Evolutionary conservation across 352 stramenopile species (phyloP), one percentile per base, ranked within the genome.

Genomic region (Thalassiosira mediterranea): DNA sequence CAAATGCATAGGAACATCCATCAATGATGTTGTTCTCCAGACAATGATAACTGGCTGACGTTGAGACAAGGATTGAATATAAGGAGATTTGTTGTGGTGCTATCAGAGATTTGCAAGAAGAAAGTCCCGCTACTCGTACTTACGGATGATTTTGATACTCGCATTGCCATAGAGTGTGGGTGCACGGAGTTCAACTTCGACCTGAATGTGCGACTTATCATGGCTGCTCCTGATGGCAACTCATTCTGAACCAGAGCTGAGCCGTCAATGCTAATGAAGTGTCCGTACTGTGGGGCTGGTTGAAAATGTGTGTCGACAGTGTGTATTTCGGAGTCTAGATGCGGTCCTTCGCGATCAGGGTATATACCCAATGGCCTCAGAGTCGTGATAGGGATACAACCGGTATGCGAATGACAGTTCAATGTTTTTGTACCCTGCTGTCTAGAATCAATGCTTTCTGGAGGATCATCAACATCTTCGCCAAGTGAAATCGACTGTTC

Each of bases 1-100:
- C 17, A 73, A 31, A 64, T 73, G 63, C 17, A 73, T 73, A 0
- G 63, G 63, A 26, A 64, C 49, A 49, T 73, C 63, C 51, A 72
- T 73, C n/a, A 62, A 56, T 15, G 32, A 47, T 7, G 51, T 65
- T 3, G 51, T 65, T 32, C 63, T 73, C 63, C 63, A 65, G 15
- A 49, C 31, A 21, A 65, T 34, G 1, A 49, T 65, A n/a, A 65
- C 26, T 37, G 49, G 15, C 0, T n/a, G 44, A 67, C 46, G 57
- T 29, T 8, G 56, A 44, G 47, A 67, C 25, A 42, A 52, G 28
- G n/a, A 4, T 67, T 5, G 40, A 51, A 37, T 40, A 44, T 28
- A 46, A 38, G 37, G 42, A 72, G 49, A 44, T 72, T n/a, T n/a
- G n/a, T n/a, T n/a, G n/a, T n/a, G n/a, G n/a, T n/a, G n/a, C n/a